Conservation (phyloP, 176 grass and related monocot genomes). For the Elymus sibiricus region DNA sequence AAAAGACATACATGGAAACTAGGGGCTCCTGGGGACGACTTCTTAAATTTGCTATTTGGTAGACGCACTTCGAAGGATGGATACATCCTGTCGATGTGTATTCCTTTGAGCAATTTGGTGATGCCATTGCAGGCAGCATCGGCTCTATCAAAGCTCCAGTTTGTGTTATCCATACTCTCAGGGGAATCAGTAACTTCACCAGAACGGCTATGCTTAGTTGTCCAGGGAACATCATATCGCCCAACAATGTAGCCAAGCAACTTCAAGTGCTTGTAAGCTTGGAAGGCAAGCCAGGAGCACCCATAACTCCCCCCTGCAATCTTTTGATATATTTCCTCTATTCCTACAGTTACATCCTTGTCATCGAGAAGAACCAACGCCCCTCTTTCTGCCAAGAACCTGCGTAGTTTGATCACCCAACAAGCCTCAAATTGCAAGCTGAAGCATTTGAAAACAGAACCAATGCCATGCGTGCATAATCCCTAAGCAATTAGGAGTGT, state of each 20-base stretch:
- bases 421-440: background rate
- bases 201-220: conserved; percentile 33
- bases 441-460: background rate
- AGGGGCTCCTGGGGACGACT: conserved; percentile 60
- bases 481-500: background rate
- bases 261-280: conserved; percentile 75
- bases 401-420: conserved; percentile 26
- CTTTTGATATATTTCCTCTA: conserved; percentile 48
- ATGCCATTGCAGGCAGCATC: conserved; percentile 30
- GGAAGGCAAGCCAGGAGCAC: conserved; percentile 45
- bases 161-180: background rate
- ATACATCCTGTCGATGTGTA: conserved; percentile 47
- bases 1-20: conserved; percentile 65
- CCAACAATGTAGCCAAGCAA: conserved; percentile 77
- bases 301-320: conserved; percentile 40
- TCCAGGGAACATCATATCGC: conserved; percentile 55
- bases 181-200: background rate
- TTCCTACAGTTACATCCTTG: conserved; percentile 29
- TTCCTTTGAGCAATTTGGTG: conserved; percentile 37
- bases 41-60: conserved; percentile 90
- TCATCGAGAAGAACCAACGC: conserved; percentile 53
- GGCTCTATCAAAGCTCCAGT: background rate
- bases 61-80: conserved; percentile 61
- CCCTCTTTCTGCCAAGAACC: conserved; percentile 72
- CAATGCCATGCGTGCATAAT: background rate